Evolutionary conservation across 1,284 basidiomycete species (phyloP).

Genomic region (Golubevia sp.): DNA sequence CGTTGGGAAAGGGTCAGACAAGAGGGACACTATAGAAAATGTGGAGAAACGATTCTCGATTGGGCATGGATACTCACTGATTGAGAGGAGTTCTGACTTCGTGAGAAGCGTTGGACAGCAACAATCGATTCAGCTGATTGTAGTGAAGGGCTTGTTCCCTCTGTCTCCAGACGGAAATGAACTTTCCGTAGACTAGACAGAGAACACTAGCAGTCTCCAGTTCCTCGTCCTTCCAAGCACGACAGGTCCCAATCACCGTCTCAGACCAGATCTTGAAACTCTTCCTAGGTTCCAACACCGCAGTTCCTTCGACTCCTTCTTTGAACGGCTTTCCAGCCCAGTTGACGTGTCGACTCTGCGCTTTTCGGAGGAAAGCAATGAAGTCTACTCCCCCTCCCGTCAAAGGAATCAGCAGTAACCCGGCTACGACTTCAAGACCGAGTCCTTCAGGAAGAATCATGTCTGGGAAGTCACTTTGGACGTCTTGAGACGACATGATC

Average conservation of each 20-base stretch:
- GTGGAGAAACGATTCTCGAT: slow-evolving; percentile 75
- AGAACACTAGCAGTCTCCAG: slow-evolving; percentile 83
- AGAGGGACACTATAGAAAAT: slow-evolving; percentile 70
- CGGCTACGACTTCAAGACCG: slow-evolving; percentile 76
- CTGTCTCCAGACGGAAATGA: slow-evolving; percentile 86
- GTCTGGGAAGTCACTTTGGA: slow-evolving; percentile 76
- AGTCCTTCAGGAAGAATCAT: slow-evolving; percentile 68
- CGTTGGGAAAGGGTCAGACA: slow-evolving; percentile 4
- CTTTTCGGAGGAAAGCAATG: slow-evolving; percentile 79
- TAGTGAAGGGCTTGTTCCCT: slow-evolving; percentile 78
- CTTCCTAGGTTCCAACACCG: slow-evolving; percentile 45
- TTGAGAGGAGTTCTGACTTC: slow-evolving; percentile 68
- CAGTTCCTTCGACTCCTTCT: slow-evolving; percentile 41
- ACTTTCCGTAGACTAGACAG: slow-evolving; percentile 82
- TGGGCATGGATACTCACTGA: slow-evolving; percentile 10
- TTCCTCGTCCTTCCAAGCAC: slow-evolving; percentile 84
- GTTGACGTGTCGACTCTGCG: slow-evolving; percentile 67
- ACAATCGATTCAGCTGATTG: slow-evolving; percentile 77
- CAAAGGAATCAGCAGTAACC: slow-evolving; percentile 75
- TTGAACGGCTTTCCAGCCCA: slow-evolving; percentile 70
- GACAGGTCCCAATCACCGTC: slow-evolving; percentile 73
- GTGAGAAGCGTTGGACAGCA: slow-evolving; percentile 86
- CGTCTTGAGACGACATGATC: slow-evolving; percentile 66
- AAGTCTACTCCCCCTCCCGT: slow-evolving; percentile 64
- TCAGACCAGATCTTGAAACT: slow-evolving; percentile 72